These are phyloP conservation scores for Mortierella sp. DNA, from an alignment of 371 early-diverging fungal species.

Conservation along the genomic window DNA sequence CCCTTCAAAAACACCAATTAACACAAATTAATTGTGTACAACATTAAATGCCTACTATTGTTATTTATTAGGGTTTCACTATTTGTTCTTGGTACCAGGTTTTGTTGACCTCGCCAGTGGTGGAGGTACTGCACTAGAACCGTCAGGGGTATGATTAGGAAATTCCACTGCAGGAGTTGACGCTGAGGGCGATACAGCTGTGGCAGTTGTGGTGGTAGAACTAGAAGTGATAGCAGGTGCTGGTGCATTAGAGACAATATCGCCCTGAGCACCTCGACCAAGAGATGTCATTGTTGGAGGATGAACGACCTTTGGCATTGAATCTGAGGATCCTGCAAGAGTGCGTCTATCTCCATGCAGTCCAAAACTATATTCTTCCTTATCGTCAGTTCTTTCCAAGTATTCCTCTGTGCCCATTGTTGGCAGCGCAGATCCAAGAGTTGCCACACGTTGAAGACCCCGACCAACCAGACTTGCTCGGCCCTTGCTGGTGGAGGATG, in stretches of 20 bases:
- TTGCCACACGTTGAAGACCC: constrained; percentile 6
- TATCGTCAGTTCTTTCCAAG: constrained; percentile 52
- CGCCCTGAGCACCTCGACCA: constrained; percentile 12
- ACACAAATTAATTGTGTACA: too few species aligned
- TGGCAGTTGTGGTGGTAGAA: too few species aligned
- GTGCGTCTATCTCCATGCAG: constrained; percentile 29
- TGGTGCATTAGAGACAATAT: not conserved
- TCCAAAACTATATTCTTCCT: constrained; percentile 49
- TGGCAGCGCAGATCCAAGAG: constrained; percentile 61
- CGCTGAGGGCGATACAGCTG: too few species aligned
- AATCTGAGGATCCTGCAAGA: constrained; percentile 16
- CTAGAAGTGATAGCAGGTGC: not conserved
- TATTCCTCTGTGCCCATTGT: constrained; percentile 57
- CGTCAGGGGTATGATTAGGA: not conserved
- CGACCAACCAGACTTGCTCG: not conserved
- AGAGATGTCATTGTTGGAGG: constrained; percentile 15
- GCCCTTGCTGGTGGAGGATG: not conserved
- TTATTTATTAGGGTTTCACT: not conserved
- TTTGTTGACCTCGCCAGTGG: constrained; percentile 5
- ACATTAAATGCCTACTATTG: not conserved
- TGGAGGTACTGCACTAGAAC: not conserved
- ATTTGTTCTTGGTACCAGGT: not conserved
- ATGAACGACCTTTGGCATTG: constrained; percentile 11
- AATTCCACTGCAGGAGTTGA: not conserved
- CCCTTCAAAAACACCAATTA: too few species aligned